Base-by-base conservation (phyloP, 371 early-diverging fungal species). In the Mortierella sp. region DNA sequence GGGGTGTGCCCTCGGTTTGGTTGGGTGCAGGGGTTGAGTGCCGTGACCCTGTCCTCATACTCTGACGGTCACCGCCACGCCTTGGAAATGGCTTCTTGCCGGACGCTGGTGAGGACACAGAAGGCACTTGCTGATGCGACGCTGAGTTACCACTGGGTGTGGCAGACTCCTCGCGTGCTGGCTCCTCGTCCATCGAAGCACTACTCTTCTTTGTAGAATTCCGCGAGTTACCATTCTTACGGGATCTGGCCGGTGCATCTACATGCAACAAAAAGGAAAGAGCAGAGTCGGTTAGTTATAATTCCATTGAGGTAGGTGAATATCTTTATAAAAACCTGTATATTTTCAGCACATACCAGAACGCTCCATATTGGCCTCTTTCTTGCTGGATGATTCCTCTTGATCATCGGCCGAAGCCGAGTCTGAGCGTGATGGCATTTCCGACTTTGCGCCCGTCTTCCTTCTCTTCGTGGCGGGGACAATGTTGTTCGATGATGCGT, bases 1-100 rank as follows among this genome's bases (percentile, higher is more conserved):
- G 84, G 44, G 64, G 79, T 17, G 84, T 84, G 32, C 82, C 78
- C 39, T 79, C 47, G 26, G 58, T 58, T 0, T 50, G 23, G 39
- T 32, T 34, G 14, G 68, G 62, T 30, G 43, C 54, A 42, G 80
- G 67, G 6, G 64, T 72, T 28, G 70, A 56, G 50, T 60, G 70
- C 14, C 64, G 60, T 27, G 72, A 75, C n/a, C 56, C 59, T 15
- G 47, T 69, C 41, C 56, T 50, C 32, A 27, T 34, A 47, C 41
- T 53, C 17, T 47, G 53, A 19, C 60, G 68, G 17, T 64, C 64
- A 19, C 28, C 42, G 3, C 19, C 48, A 26, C 68, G 52, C 48
- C 44, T 62, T 6, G 55, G 34, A 17, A 26, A 32, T 12, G 60
- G 8, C 5, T 62, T 61, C 49, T 67, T 73, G 44, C 27, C 19